These are phyloP conservation scores for Talaromyces albobiverticillius DNA, from an alignment of 2,329 filamentous ascomycete genomes.

Conservation along the genomic window DNA sequence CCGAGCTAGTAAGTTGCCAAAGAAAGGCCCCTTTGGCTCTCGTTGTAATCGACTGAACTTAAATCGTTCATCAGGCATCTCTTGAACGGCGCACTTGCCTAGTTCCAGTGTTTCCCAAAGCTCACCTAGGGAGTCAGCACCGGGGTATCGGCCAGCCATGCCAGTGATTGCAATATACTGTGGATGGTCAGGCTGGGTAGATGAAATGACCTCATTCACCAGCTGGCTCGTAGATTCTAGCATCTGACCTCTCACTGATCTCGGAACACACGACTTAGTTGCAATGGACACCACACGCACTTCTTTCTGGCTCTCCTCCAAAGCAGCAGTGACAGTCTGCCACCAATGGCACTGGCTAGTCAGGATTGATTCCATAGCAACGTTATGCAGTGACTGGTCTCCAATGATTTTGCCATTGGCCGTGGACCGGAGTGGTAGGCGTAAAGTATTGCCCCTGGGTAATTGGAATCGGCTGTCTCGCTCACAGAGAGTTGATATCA, in stretches of 20 bases:
- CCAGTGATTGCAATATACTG: constrained; percentile 42
- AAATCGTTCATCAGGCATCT: constrained; percentile 23
- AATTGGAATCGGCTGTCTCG: background rate
- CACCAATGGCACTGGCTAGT: background rate
- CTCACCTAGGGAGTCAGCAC: constrained; percentile 33
- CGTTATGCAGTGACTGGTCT: background rate
- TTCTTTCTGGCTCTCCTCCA: background rate
- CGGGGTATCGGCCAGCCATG: constrained; percentile 44
- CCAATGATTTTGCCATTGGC: background rate
- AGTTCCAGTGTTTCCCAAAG: constrained; percentile 36
- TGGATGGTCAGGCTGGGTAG: background rate
- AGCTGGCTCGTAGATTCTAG: too few species aligned
- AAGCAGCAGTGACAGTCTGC: background rate
- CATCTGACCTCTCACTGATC: background rate
- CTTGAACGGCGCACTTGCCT: constrained; percentile 11
- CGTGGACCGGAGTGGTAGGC: background rate
- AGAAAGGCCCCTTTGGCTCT: constrained; percentile 24
- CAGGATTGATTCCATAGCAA: background rate
- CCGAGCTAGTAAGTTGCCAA: background rate
- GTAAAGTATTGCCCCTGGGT: background rate
- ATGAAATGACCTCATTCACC: too few species aligned
- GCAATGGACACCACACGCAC: background rate
- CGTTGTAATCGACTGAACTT: constrained; percentile 1
- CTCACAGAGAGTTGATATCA: background rate
- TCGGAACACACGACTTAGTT: background rate